Conservation (phyloP, 441 rosid species). For the Syzygium syzygioides region DNA sequence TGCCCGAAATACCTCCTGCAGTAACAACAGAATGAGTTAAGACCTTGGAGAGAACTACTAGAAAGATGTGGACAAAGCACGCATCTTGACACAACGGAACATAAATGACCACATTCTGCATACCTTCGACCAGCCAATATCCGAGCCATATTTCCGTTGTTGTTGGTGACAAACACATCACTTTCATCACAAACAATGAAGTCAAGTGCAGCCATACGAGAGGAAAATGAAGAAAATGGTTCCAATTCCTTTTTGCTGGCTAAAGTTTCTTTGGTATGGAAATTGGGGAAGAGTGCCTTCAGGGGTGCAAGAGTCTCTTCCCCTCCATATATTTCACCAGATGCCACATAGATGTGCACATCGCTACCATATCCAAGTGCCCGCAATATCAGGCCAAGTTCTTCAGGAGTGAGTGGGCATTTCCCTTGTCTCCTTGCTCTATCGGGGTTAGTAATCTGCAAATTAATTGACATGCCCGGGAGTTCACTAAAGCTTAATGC, state of each 20-base stretch:
- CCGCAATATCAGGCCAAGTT: slow-evolving; percentile 86
- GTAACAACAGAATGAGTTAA: neutral
- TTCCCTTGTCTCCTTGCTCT: slow-evolving; percentile 90
- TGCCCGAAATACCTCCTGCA: slow-evolving; percentile 92
- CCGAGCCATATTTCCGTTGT: slow-evolving; percentile 90
- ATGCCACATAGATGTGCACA: slow-evolving; percentile 57
- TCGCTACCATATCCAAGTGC: slow-evolving; percentile 56
- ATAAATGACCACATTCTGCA: neutral
- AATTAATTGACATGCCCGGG: neutral
- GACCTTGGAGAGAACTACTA: neutral
- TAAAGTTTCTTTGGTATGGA: slow-evolving; percentile 52
- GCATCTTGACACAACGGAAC: neutral
- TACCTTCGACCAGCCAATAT: slow-evolving; percentile 95
- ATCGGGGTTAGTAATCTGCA: slow-evolving; percentile 69
- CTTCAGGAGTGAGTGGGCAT: slow-evolving; percentile 96
- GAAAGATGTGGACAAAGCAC: neutral
- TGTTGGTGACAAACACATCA: slow-evolving; percentile 68
- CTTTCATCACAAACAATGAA: slow-evolving; percentile 66
- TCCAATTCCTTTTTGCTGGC: slow-evolving; percentile 51
- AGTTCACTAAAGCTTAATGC: neutral
- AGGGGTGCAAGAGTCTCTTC: slow-evolving; percentile 50
- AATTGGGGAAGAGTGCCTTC: slow-evolving; percentile 34
- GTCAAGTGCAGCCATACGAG: slow-evolving; percentile 75
- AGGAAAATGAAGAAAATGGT: slow-evolving; percentile 51
- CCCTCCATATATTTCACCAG: slow-evolving; percentile 79